Conservation (phyloP, 106 monocot species). For the Ottelia alismoides region DNA sequence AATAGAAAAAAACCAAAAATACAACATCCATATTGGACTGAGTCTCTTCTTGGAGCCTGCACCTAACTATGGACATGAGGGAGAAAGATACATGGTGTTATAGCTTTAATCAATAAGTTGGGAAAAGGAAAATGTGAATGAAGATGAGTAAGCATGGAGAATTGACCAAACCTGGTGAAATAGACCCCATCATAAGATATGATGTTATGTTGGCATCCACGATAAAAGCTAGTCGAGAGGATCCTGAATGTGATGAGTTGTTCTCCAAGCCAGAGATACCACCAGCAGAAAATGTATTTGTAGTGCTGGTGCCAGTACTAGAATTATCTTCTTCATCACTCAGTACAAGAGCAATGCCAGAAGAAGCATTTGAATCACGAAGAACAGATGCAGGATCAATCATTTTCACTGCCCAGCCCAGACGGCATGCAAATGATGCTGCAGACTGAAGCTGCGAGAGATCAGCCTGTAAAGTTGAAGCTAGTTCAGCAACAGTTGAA, state of each 20-base stretch:
- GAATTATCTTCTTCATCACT: slow-evolving; percentile 92
- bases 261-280: slow-evolving; percentile 22
- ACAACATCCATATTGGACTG: too few species aligned
- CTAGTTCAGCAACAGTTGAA: slow-evolving; percentile 90
- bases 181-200: slow-evolving; percentile 98
- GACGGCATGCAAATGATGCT: slow-evolving; percentile 92
- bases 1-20: too few species aligned
- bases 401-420: slow-evolving; percentile 94
- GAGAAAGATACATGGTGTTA: too few species aligned
- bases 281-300: background rate
- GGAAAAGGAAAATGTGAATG: too few species aligned
- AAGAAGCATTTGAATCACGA: slow-evolving; percentile 24
- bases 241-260: slow-evolving; percentile 28
- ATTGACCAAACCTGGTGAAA: slow-evolving; percentile 72
- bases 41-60: too few species aligned
- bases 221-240: slow-evolving; percentile 67
- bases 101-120: too few species aligned
- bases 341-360: slow-evolving; percentile 29
- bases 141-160: too few species aligned
- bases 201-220: slow-evolving; percentile 99
- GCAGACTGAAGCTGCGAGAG: slow-evolving; percentile 91
- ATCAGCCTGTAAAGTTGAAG: slow-evolving; percentile 90
- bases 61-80: too few species aligned
- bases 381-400: slow-evolving; percentile 81
- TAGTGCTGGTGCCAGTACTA: slow-evolving; percentile 42